Evolutionary conservation across 495 filamentous ascomycete genomes (phyloP), one percentile per base, ranked within the genome.

Genomic region (Margaritispora aquatica): DNA sequence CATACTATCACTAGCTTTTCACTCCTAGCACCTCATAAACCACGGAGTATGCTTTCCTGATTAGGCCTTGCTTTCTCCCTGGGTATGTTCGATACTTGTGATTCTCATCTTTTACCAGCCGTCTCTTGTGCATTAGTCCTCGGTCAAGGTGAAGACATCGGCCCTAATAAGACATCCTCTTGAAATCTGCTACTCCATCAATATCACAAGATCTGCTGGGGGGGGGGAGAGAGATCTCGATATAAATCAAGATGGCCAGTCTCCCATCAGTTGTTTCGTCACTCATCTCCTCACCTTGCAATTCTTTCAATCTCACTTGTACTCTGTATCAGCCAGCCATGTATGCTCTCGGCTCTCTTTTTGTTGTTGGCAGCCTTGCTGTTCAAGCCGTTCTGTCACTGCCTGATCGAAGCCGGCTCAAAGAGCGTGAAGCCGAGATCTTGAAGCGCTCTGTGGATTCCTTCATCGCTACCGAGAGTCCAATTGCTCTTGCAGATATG

Each of bases 121-220:
- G 20, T 38, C 21, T 38, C n/a, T 41, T 13, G 1, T 41, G 36
- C 20, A 4, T 31, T 49, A 27, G 24, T 21, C 19, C 20, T 22
- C n/a, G 50, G 70, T 82, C 17, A 87, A 75, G 0, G 83, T 86
- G 44, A 85, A 50, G 47, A 50, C 74, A 65, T 89, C 86, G 63
- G 63, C 59, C 63, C 51, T 65, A 65, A n/a, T n/a, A n/a, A n/a
- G n/a, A n/a, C n/a, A n/a, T n/a, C n/a, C n/a, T n/a, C 55, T 65
- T 49, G 44, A 21, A 51, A 57, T 49, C 55, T 51, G 27, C 54
- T 1, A 23, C 31, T 27, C 11, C 20, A 17, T 44, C 17, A 17
- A 44, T 44, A 44, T 44, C 38, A 44, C 55, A 23, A 34, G 10
- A 17, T 29, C 51, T 7, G 26, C 5, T 2, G 26, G 9, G 47